These are phyloP conservation scores for Colletotrichum orchidophilum DNA, from an alignment of 2,329 filamentous ascomycete species.

Conservation along the genomic window DNA sequence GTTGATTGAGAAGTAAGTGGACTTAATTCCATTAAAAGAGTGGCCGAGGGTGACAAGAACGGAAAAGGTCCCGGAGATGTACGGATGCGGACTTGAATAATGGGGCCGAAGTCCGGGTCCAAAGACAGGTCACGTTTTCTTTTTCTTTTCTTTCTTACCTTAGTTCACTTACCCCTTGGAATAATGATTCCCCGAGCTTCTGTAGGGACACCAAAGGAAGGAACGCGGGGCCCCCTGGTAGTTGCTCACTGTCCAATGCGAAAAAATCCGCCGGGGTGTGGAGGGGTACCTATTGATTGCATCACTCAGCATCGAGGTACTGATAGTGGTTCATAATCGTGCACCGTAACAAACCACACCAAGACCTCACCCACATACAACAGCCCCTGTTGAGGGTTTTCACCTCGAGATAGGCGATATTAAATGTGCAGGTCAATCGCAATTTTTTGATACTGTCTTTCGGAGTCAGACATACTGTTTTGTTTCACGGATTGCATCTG, in stretches of 20 bases:
- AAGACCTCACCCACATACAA: not conserved
- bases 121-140: not conserved
- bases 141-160: not conserved
- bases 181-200: conserved; percentile 7
- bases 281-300: conserved; percentile 9
- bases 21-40: not conserved
- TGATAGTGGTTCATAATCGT: not conserved
- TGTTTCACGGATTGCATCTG: not conserved
- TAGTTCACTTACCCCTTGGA: not conserved
- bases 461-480: not conserved
- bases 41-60: not conserved
- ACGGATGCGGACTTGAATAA: not conserved
- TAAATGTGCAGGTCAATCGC: not conserved
- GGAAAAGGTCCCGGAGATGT: not conserved
- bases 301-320: conserved; percentile 11
- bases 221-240: conserved; percentile 7
- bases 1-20: not conserved
- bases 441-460: not conserved
- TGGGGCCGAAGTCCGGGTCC: not conserved
- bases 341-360: not conserved
- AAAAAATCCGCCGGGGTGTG: conserved; percentile 5
- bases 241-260: not conserved
- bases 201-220: not conserved
- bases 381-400: not conserved
- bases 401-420: not conserved